These are phyloP conservation scores for Fusarium sp. DNA, from an alignment of 2,329 filamentous ascomycete species.

Conservation along the genomic window DNA sequence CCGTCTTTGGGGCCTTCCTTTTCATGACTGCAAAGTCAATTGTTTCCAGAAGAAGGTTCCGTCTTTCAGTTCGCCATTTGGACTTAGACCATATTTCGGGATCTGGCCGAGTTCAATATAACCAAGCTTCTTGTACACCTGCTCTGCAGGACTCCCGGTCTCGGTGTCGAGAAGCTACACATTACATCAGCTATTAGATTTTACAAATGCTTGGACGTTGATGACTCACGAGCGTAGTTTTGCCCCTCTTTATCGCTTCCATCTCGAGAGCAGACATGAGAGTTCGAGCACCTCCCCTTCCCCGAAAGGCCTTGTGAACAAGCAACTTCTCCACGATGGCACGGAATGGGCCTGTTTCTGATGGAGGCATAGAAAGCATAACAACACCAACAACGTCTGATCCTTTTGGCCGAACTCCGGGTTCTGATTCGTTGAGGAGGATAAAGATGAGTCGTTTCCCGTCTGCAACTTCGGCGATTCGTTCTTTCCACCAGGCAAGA, in stretches of 20 bases:
- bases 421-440: conserved; percentile 57
- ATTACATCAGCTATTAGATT: not conserved
- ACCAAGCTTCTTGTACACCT: conserved; percentile 66
- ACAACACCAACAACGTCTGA: conserved; percentile 67
- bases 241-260: conserved; percentile 62
- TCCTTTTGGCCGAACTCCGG: conserved; percentile 54
- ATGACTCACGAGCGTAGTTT: conserved; percentile 64
- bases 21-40: conserved; percentile 50
- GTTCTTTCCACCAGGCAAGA: conserved; percentile 67
- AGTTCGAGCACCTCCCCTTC: conserved; percentile 63
- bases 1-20: not conserved
- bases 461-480: conserved; percentile 60
- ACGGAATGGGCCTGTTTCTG: conserved; percentile 68
- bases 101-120: conserved; percentile 68
- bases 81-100: conserved; percentile 64
- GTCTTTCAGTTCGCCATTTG: conserved; percentile 61
- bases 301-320: conserved; percentile 63
- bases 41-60: conserved; percentile 72
- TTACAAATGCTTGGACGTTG: not conserved
- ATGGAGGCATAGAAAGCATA: conserved; percentile 63
- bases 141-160: conserved; percentile 64
- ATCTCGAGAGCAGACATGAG: conserved; percentile 68
- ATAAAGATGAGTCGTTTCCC: conserved; percentile 66
- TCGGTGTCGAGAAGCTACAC: conserved; percentile 65
- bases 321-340: conserved; percentile 69